A percentile compares a stretch with the other conserved stretches of the same genome.
Evolutionary conservation across 371 early-diverging fungal species (phyloP).

Genomic region (Saksenaea vasiformis): DNA sequence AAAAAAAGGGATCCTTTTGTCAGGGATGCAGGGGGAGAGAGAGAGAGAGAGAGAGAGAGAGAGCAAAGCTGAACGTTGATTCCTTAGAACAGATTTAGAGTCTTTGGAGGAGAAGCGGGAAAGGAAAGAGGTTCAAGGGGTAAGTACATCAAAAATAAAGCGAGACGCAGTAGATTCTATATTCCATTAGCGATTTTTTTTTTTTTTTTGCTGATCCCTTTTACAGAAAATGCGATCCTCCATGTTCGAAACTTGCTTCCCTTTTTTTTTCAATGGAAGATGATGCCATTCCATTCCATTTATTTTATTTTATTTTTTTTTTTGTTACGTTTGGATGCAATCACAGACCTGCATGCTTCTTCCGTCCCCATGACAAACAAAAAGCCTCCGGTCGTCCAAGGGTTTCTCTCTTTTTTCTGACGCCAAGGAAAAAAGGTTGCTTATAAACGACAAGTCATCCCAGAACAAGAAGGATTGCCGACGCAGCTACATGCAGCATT

Average conservation of each 20-base stretch:
- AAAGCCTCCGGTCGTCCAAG: not conserved
- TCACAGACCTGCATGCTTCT: not conserved
- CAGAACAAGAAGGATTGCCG: not conserved
- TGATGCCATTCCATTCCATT: not conserved
- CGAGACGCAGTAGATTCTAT: too few relatives aligned
- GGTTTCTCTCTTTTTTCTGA: not conserved
- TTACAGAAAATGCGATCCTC: too few relatives aligned
- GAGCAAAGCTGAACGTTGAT: not conserved
- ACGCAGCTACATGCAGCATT: conserved; percentile 1
- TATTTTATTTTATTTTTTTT: not conserved
- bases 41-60: not conserved
- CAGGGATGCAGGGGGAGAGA: not conserved
- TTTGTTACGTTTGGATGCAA: not conserved
- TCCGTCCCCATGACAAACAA: conserved; percentile 2
- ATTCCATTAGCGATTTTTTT: too few relatives aligned
- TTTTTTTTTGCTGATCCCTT: too few relatives aligned
- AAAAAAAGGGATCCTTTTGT: not conserved
- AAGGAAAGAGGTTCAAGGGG: too few relatives aligned
- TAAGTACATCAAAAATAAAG: too few relatives aligned
- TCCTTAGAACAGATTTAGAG: too few relatives aligned
- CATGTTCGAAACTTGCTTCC: too few relatives aligned
- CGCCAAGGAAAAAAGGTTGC: not conserved
- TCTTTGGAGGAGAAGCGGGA: too few relatives aligned
- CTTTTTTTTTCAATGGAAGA: not conserved
- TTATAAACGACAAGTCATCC: not conserved